phyloP scores from a whole-genome alignment of 2,329 filamentous ascomycete genomes.

The Aspergillus chevalieri region DNA sequence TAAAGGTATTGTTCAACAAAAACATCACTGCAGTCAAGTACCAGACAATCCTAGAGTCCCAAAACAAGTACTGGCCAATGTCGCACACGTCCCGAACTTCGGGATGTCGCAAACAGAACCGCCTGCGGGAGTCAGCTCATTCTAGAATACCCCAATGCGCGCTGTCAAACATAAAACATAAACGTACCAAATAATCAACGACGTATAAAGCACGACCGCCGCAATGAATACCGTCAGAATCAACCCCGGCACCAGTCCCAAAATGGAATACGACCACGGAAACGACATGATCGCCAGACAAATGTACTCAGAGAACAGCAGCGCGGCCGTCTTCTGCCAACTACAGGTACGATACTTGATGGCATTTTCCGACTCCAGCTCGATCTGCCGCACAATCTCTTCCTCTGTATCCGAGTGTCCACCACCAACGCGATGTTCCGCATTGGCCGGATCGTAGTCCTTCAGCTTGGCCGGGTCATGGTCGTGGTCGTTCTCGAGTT shows the following conservation, averaged over 20 bases:
- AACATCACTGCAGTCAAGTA: constrained; percentile 76
- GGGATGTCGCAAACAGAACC: constrained; percentile 84
- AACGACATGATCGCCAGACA: constrained; percentile 93
- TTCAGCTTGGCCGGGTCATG: constrained; percentile 21
- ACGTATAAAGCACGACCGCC: constrained; percentile 75
- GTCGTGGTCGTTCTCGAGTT: constrained; percentile 7
- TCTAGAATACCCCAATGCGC: constrained; percentile 19
- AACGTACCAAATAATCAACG: constrained; percentile 55
- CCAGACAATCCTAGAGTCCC: constrained; percentile 68
- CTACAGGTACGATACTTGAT: constrained; percentile 92
- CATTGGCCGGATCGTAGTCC: constrained; percentile 24
- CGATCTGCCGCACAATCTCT: constrained; percentile 62
- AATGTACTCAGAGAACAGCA: constrained; percentile 94
- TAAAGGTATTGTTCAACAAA: constrained; percentile 88
- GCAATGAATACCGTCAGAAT: constrained; percentile 78
- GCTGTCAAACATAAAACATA: constrained; percentile 1
- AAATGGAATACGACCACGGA: constrained; percentile 81
- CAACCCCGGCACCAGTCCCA: constrained; percentile 79
- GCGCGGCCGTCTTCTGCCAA: constrained; percentile 88
- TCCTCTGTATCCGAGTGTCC: constrained; percentile 34
- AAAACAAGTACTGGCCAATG: constrained; percentile 92
- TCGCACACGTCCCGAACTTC: constrained; percentile 91
- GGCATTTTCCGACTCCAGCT: constrained; percentile 65
- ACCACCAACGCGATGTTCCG: constrained; percentile 11
- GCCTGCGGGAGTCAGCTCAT: constrained; percentile 48